Percentiles rank a stretch among this genome's conserved stretches.
Conservation (phyloP, 2,329 filamentous ascomycete genomes). For the Ophiosphaerella korrae region DNA sequence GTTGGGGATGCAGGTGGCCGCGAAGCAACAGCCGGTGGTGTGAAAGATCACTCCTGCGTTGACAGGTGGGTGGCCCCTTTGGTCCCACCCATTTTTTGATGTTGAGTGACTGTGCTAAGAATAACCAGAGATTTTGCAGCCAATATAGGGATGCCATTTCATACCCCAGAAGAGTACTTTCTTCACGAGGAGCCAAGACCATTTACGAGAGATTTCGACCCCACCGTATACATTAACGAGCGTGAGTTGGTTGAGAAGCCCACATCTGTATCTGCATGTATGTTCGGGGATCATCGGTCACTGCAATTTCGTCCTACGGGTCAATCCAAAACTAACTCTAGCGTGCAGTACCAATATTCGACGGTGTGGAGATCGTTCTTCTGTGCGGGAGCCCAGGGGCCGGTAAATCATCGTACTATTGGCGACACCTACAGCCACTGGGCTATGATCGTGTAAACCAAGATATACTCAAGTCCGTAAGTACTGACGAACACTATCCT, state of each 20-base stretch:
- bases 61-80: slow-evolving; percentile 56
- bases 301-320: slow-evolving; percentile 8
- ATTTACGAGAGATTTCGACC: slow-evolving; percentile 74
- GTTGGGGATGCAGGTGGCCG: slow-evolving; percentile 80
- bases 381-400: slow-evolving; percentile 88
- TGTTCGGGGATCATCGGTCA: slow-evolving; percentile 27
- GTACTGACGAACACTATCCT: slow-evolving; percentile 25
- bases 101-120: slow-evolving; percentile 20
- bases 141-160: slow-evolving; percentile 80
- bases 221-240: slow-evolving; percentile 50
- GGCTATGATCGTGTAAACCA: slow-evolving; percentile 89
- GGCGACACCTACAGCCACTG: slow-evolving; percentile 74
- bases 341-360: slow-evolving; percentile 48
- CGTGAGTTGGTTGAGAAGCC: slow-evolving; percentile 26
- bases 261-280: slow-evolving; percentile 42
- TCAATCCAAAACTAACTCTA: slow-evolving; percentile 23
- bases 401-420: slow-evolving; percentile 92
- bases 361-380: slow-evolving; percentile 75
- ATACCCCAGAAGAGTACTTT: slow-evolving; percentile 93
- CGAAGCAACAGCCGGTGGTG: slow-evolving; percentile 49
- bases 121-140: slow-evolving; percentile 70
- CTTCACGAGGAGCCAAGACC: slow-evolving; percentile 68
- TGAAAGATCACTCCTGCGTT: slow-evolving; percentile 63
- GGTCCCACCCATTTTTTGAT: slow-evolving; percentile 6
- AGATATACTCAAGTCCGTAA: slow-evolving; percentile 77